Base-by-base conservation (phyloP, 2,329 filamentous ascomycete genomes). In the Xylaria arbuscula region DNA sequence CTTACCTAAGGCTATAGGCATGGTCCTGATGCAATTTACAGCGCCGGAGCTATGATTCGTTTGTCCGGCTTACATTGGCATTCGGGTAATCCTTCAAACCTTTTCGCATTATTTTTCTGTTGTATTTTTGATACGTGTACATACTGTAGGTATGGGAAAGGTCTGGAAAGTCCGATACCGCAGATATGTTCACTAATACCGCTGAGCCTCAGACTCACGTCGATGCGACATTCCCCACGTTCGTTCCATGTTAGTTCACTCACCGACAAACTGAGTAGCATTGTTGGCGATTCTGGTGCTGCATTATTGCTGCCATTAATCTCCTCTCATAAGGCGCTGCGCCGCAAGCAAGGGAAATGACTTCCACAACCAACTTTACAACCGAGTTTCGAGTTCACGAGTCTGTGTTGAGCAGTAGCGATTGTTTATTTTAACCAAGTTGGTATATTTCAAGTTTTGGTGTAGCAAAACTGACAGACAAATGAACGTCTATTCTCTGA, bases 171-270 rank as follows among this genome's bases (percentile, higher is more conserved):
- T 3, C 4, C 24, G 40, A 42, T 42, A 17, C 40, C 24, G 13
- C 22, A 53, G 13, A 11, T 53, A 34, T 15, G 32, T 19, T 19
- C 5, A 36, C 28, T 17, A 34, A 54, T 8, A 10, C 19, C 3
- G 19, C 51, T 48, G 34, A 55, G 61, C 66, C 61, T 45, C 55
- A 34, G 22, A 13, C 48, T 67, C 50, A 19, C 66, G 48, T 60
- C 15, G 45, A 60, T 68, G 65, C 47, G 45, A 64, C 65, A 56
- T 65, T 15, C 61, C 60, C 54, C 60, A n/a, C 15, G 22, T 48
- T 22, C 19, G 22, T 19, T 55, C 22, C 38, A 48, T 22, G 34
- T 51, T 51, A 42, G 42, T 28, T 28, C 10, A 42, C 28, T 28
- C 10, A 42, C 32, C 13, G 32, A 51, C n/a, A 48, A 54, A 63